Evolutionary conservation across 2,329 filamentous ascomycete species (phyloP), one percentile per base, ranked within the genome.

Genomic region (Capronia americana): DNA sequence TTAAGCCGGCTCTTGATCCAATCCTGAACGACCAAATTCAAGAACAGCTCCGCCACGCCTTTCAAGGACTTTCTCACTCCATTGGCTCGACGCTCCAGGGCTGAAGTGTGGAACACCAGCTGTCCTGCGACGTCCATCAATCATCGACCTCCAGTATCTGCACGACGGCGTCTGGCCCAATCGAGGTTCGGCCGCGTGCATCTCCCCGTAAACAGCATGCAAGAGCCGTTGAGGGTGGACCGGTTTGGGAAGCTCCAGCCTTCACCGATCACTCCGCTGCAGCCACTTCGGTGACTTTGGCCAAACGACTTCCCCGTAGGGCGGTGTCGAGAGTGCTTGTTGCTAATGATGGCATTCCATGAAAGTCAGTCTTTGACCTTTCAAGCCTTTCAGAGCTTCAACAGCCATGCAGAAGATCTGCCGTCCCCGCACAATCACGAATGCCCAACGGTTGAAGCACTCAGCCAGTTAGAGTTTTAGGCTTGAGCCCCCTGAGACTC

Each of bases 241-340:
- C 30, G 12, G 26, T 44, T 59, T 46, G 38, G 57, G 63, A 51
- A 65, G 58, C 58, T 61, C 10, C 57, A 65, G 51, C 63, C 63
- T 28, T 50, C n/a, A 53, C 58, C 63, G 58, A 61, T 26, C 51
- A 32, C 11, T 44, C 38, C n/a, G 14, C 57, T 24, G 17, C 23
- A 26, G 38, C 41, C 23, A 34, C 50, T 38, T 26, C 23, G 5
- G 17, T 50, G 57, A 11, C 12, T 38, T 46, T 44, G 51, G 20
- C n/a, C 48, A 34, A 38, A 28, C 6, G n/a, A 50, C 7, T 8
- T 14, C 34, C 57, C 51, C 20, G 41, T 34, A 54, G 32, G 41
- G 61, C 54, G 26, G 61, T 57, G 28, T 41, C 51, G 12, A 26
- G 20, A 14, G 23, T 26, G 20, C 48, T 51, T 51, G 20, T 51